Evolutionary conservation across 495 filamentous ascomycete species (phyloP), one percentile per base, ranked within the genome.

Genomic region (Neurospora tetrasperma): DNA sequence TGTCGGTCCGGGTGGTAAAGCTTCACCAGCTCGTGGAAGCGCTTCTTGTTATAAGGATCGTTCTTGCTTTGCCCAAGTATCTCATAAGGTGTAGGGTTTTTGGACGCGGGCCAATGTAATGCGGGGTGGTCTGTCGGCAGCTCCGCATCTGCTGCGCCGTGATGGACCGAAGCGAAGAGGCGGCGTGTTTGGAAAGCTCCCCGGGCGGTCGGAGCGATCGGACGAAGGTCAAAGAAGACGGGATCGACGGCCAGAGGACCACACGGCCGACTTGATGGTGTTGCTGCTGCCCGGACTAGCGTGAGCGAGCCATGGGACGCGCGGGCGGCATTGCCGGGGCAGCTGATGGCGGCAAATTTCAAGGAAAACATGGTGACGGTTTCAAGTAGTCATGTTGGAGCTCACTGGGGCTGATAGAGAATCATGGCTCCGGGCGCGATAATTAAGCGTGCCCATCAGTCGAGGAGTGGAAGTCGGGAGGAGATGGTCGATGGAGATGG

Each of bases 11-110:
- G 96, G 76, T 99, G 96, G 82, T 99, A 99, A 69, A 97, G 83
- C 83, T 97, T 98, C 43, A 97, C 94, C 40, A 99, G 87, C 75
- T 96, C 88, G 79, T 94, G 94, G 86, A 92, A 99, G 40, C 90
- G 87, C 18, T 81, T 77, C 81, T 98, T 98, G 74, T 88, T 90
- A 79, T 99, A 99, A 18, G 89, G 87, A 20, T 88, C 88, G 38
- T 79, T 83, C 73, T 83, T 87, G 40, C 86, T 83, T 72, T 90
- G 85, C 66, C 89, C 84, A 75, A 98, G 89, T 75, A 99, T 92
- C 75, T 99, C 92, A 80, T 99, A 98, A 0, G 96, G 96, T 1
- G 95, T 96, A n/a, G 92, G 92, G 66, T 78, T 77, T 70, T 73
- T 70, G 11, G 79, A 81, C 16, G 78, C 73, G 2, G 85, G 85